A percentile compares a stretch with the other conserved stretches of the same genome.
Conservation (phyloP, 345 rosid genomes). For the Brassica cretica region DNA sequence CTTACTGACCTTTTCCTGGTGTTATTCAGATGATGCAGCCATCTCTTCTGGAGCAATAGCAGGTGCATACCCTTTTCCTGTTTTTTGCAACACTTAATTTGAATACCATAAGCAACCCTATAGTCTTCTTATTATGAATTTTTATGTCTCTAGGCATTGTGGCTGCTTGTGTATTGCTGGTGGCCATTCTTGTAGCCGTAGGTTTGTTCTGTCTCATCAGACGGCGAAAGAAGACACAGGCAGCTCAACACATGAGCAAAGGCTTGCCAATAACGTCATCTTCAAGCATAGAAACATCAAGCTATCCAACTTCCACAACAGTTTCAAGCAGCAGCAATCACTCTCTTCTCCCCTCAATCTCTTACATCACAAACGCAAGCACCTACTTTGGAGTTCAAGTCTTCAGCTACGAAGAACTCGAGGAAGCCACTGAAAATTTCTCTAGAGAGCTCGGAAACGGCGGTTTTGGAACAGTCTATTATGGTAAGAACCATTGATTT, state of each 20-base stretch:
- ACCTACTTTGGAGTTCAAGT: conserved; percentile 70
- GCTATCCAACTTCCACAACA: conserved; percentile 42
- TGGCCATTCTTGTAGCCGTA: conserved; percentile 26
- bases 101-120: not conserved
- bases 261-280: conserved; percentile 44
- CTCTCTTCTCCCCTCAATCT: conserved; percentile 46
- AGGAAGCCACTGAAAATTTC: conserved; percentile 75
- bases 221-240: conserved; percentile 41
- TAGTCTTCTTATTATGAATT: not conserved
- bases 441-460: conserved; percentile 89
- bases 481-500: conserved; percentile 48
- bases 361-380: conserved; percentile 53
- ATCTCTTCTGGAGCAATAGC: not conserved
- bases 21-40: not conserved
- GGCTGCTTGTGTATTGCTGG: conserved; percentile 34
- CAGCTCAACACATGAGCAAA: conserved; percentile 40
- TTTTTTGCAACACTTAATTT: not conserved
- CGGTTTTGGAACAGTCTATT: conserved; percentile 83
- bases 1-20: not conserved
- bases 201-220: conserved; percentile 21
- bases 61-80: not conserved
- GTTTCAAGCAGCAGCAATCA: conserved; percentile 44
- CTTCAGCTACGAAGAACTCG: conserved; percentile 70
- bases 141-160: conserved; percentile 41
- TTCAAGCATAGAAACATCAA: conserved; percentile 48